Conservation (phyloP, 306 rosid species). For the Datisca glomerata region DNA sequence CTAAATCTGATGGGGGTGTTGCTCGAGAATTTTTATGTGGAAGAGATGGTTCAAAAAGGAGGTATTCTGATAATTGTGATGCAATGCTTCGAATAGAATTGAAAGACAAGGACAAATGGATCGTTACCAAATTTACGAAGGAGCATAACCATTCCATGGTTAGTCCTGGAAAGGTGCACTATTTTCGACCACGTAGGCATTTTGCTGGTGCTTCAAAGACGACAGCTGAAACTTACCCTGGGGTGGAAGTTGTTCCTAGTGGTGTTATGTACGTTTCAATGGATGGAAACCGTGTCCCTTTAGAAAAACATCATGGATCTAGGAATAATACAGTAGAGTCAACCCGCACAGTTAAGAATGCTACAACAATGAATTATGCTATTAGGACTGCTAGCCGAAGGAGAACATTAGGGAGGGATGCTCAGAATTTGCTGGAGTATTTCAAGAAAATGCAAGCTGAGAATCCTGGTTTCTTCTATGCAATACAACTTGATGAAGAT, state of each 20-base stretch:
- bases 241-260: conserved; percentile 70
- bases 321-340: conserved; percentile 35
- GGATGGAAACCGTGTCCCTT: conserved; percentile 48
- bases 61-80: conserved; percentile 45
- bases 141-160: conserved; percentile 64
- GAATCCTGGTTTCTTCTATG: conserved; percentile 91
- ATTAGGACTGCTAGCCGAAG: conserved; percentile 30
- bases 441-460: conserved; percentile 91
- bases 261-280: conserved; percentile 77
- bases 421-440: conserved; percentile 80
- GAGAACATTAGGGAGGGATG: conserved; percentile 76
- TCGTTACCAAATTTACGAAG: conserved; percentile 71
- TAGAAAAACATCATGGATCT: conserved; percentile 37
- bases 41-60: conserved; percentile 60
- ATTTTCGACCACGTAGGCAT: conserved; percentile 60
- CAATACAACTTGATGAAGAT: conserved; percentile 84
- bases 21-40: conserved; percentile 62
- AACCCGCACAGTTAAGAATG: conserved; percentile 31
- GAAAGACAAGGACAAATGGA: conserved; percentile 62
- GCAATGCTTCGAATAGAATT: conserved; percentile 74
- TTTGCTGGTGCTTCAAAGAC: conserved; percentile 71
- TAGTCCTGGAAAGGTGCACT: conserved; percentile 38
- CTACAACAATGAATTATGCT: conserved; percentile 28
- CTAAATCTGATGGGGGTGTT: conserved; percentile 40
- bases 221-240: conserved; percentile 51